A percentile compares a stretch with the other conserved stretches of the same genome.
These are phyloP conservation scores for Collybiopsis confluens DNA, from an alignment of 768 basidiomycete species.

Conservation along the genomic window DNA sequence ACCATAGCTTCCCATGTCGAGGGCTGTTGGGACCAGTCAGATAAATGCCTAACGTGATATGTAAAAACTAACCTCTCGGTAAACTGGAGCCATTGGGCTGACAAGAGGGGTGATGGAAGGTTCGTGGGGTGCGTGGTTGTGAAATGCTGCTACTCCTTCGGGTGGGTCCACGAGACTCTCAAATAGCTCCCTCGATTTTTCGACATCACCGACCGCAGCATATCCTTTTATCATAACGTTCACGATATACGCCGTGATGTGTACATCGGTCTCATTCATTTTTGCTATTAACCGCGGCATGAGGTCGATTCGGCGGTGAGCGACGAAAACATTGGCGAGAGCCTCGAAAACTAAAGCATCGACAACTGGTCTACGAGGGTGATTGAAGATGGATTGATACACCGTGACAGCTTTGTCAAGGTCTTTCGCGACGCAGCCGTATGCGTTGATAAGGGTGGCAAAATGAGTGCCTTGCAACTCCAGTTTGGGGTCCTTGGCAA, in stretches of 20 bases:
- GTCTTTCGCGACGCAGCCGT: slow-evolving; percentile 77
- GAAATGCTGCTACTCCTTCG: slow-evolving; percentile 79
- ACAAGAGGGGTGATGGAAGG: slow-evolving; percentile 29
- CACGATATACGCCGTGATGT: slow-evolving; percentile 93
- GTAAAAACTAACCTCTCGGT: slow-evolving; percentile 62
- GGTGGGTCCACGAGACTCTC: slow-evolving; percentile 77
- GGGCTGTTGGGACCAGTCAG: slow-evolving; percentile 41
- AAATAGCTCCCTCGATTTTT: slow-evolving; percentile 72
- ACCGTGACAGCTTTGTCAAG: slow-evolving; percentile 68
- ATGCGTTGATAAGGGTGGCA: slow-evolving; percentile 85
- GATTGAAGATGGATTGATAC: slow-evolving; percentile 70
- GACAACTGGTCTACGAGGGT: slow-evolving; percentile 50
- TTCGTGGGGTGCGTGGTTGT: slow-evolving; percentile 80
- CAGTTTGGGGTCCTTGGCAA: slow-evolving; percentile 44
- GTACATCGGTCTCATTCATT: slow-evolving; percentile 60
- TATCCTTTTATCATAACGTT: slow-evolving; percentile 79
- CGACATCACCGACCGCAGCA: slow-evolving; percentile 64
- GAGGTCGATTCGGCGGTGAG: slow-evolving; percentile 73
- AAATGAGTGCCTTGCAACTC: slow-evolving; percentile 45
- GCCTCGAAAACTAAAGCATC: slow-evolving; percentile 91
- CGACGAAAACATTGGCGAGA: slow-evolving; percentile 81
- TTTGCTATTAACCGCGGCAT: slow-evolving; percentile 62
- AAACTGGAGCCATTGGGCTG: slow-evolving; percentile 56
- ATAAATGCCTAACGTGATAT: slow-evolving; percentile 4
- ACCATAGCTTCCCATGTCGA: slow-evolving; percentile 97